Base-by-base conservation (phyloP, 1,139 yeast genomes). In the Wickerhamiella pararugosa region DNA sequence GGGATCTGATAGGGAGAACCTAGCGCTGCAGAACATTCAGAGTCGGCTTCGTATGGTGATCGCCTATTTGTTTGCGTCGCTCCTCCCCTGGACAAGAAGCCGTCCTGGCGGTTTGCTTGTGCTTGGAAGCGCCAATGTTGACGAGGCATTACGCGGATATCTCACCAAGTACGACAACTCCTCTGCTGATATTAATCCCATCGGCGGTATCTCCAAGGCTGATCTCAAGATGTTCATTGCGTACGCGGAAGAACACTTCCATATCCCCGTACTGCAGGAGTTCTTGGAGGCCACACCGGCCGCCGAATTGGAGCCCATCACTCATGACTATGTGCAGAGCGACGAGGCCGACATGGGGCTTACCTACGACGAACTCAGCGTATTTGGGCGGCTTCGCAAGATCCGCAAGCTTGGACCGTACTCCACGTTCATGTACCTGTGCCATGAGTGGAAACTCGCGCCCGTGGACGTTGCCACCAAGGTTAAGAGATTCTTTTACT, bases 311-410 rank as follows among this genome's bases (percentile, higher is more conserved):
- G 99, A 90, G 57, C 99, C 99, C 37, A 87, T 84, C 43, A 87
- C 98, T 0, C 76, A 80, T 51, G 71, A 76, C 47, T 87, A 90
- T 54, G 94, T 86, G 9, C 99, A 90, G 61, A 81, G 94, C 37
- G 99, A 90, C 60, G 99, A 90, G 60, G 77, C 75, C 6, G 99
- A 90, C 58, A 90, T 90, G 98, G 99, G 99, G 1, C 80, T 92
- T 80, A 81, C 95, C 0, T 90, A 90, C 56, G 94, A 86, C 49
- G 98, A 90, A 58, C 70, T 90, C 45, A 79, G 94, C 29, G 67
- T 80, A 9, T 87, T 90, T 65, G 99, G 99, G n/a, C 71, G 79
- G 46, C 70, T 90, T 48, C 73, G 99, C 50, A 90, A 90, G 61
- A 79, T 90, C 40, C 86, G 83, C 41, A 86, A 87, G 61, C 83